Percentiles rank a stretch among this genome's conserved stretches.
Conservation (phyloP, 371 early-diverging fungal genomes). For the Capniomyces stellatus region DNA sequence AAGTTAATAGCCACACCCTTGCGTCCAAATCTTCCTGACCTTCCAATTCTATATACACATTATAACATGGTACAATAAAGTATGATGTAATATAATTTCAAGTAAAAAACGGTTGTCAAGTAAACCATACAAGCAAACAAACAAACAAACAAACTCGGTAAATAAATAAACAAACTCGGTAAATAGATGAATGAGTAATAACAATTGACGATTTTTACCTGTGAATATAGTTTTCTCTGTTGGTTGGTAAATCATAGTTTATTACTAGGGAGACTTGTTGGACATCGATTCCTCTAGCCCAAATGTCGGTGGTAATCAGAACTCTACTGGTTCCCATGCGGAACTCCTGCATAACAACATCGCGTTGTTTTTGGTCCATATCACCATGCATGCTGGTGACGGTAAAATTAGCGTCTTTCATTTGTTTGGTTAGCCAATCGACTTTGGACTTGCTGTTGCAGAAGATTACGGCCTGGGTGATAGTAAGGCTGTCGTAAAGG, state of each 20-base stretch:
- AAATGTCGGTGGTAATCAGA: slow-evolving; percentile 94
- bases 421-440: slow-evolving; percentile 91
- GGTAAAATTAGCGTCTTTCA: slow-evolving; percentile 84
- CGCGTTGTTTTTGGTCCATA: slow-evolving; percentile 92
- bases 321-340: slow-evolving; percentile 86
- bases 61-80: too few species aligned
- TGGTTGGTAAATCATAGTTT: slow-evolving; percentile 95
- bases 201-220: slow-evolving; percentile 7
- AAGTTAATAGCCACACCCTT: slow-evolving; percentile 99
- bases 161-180: neutral
- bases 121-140: neutral
- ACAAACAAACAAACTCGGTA: neutral
- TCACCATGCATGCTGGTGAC: slow-evolving; percentile 96
- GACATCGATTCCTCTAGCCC: slow-evolving; percentile 99
- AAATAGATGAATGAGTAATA: neutral
- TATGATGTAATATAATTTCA: too few species aligned
- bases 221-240: slow-evolving; percentile 95
- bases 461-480: slow-evolving; percentile 98
- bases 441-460: slow-evolving; percentile 98
- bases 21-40: slow-evolving; percentile 99
- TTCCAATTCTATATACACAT: slow-evolving; percentile 86
- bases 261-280: slow-evolving; percentile 97
- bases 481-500: slow-evolving; percentile 85
- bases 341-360: slow-evolving; percentile 95
- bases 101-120: too few species aligned